A percentile compares a stretch with the other conserved stretches of the same genome.
phyloP scores from a whole-genome alignment of 441 rosid species.

The Populus hybrid region DNA sequence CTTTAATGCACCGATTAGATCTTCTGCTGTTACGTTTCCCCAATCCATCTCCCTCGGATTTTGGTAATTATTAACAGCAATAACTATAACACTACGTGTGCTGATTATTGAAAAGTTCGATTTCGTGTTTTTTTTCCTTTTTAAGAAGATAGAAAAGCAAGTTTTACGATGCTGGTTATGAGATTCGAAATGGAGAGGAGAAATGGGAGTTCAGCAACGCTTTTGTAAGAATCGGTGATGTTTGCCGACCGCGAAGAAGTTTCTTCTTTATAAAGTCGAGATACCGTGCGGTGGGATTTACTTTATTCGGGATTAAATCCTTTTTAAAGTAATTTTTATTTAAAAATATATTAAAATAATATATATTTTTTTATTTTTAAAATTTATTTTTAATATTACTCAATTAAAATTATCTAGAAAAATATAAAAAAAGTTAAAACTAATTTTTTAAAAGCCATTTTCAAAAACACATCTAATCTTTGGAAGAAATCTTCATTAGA shows the following conservation, averaged over 20 bases:
- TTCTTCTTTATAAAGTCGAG: neutral
- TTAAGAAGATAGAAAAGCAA: neutral
- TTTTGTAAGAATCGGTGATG: neutral
- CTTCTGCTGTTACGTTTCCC: constrained; percentile 93
- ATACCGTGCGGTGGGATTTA: neutral
- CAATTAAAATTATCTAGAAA: too few relatives aligned
- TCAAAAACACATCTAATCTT: too few relatives aligned
- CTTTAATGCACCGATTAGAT: constrained; percentile 83
- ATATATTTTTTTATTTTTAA: too few relatives aligned
- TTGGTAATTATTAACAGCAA: neutral
- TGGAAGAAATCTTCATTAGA: neutral
- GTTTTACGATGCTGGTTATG: neutral
- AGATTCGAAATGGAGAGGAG: neutral
- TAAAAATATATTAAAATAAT: too few relatives aligned
- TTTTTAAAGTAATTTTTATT: too few relatives aligned
- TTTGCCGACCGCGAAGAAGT: too few relatives aligned
- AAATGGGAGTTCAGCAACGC: neutral
- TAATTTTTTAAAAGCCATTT: too few relatives aligned
- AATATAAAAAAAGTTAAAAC: too few relatives aligned
- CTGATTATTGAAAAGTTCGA: too few relatives aligned
- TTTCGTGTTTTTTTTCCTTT: too few relatives aligned
- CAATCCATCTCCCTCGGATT: constrained; percentile 62
- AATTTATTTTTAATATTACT: too few relatives aligned
- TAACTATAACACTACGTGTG: neutral
- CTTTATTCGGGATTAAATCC: too few relatives aligned